Percentiles rank a stretch among this genome's conserved stretches.
These are phyloP conservation scores for Dendrostoma leiphaemia DNA, from an alignment of 2,329 filamentous ascomycete genomes.

Conservation along the genomic window DNA sequence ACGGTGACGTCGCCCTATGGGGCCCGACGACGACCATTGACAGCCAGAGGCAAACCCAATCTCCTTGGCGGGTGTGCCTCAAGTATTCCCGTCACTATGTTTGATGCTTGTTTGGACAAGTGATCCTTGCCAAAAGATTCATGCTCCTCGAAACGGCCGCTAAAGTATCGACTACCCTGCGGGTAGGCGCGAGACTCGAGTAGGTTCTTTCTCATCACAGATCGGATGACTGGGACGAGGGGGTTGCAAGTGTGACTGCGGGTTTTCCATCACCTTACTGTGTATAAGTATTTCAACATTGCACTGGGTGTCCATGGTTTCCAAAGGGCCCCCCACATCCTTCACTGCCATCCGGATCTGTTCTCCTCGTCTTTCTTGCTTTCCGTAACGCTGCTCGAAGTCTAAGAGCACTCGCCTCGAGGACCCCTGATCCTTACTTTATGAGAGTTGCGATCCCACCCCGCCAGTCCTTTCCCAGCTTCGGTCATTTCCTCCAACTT, in stretches of 20 bases:
- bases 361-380: background rate
- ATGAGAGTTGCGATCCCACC: constrained; percentile 25
- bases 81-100: constrained; percentile 31
- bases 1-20: background rate
- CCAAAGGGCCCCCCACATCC: background rate
- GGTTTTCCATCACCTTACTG: background rate
- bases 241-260: background rate
- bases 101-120: constrained; percentile 46
- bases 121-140: constrained; percentile 35
- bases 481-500: constrained; percentile 22
- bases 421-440: constrained; percentile 27
- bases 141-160: constrained; percentile 39
- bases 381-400: constrained; percentile 4
- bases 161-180: constrained; percentile 25
- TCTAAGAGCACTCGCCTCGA: constrained; percentile 16
- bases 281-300: background rate
- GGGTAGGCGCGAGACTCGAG: constrained; percentile 9
- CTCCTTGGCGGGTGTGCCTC: constrained; percentile 10
- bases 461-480: constrained; percentile 22
- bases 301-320: background rate
- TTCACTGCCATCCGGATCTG: background rate
- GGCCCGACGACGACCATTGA: background rate
- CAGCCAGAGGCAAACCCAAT: constrained; percentile 10
- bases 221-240: constrained; percentile 8
- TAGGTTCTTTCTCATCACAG: background rate